Base-by-base conservation (phyloP, 2,329 filamentous ascomycete genomes). In the Grosmannia huntii region DNA sequence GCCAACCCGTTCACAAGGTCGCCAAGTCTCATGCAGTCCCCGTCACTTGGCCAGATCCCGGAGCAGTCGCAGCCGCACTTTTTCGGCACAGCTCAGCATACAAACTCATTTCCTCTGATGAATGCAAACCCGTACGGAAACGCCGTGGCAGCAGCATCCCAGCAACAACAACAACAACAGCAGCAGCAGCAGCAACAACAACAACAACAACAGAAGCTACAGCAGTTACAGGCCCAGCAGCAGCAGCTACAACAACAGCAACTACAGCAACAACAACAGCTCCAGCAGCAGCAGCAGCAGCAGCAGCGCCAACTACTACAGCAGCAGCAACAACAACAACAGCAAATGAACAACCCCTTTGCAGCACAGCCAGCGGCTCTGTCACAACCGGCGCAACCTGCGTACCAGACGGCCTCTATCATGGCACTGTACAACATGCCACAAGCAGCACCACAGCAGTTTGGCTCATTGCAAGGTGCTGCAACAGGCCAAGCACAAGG, bases 381-480 rank as follows among this genome's bases (percentile, higher is more conserved):
- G 48, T 66, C 61, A 56, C 67, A 65, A 23, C 64, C 36, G 12
- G 27, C 19, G 1, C 51, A 75, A 55, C 73, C 76, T 19, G 73
- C 74, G 49, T 77, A 84, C 33, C 83, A 90, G 65, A 91, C 87
- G 62, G 82, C 81, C 3, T 85, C 85, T 5, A 92, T 94, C 60
- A 75, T 92, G 69, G 85, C 88, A 6, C 71, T 94, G 12, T 92
- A 89, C 70, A 84, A 81, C 66, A 80, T 84, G 59, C 76, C 80
- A 9, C 77, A 82, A 55, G 69, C 77, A 38, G 72, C 76, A 1
- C 75, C 78, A 4, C 70, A 73, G 14, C 48, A 50, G 25, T 14
- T 27, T n/a, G 5, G 23, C 14, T 19, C 48, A 14, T 16, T 50
- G 4, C 16, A 19, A 16, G 48, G 46, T 27, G 6, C 23, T 16